Conservation (phyloP, 352 stramenopile species). For the Phytophthora multivora region DNA sequence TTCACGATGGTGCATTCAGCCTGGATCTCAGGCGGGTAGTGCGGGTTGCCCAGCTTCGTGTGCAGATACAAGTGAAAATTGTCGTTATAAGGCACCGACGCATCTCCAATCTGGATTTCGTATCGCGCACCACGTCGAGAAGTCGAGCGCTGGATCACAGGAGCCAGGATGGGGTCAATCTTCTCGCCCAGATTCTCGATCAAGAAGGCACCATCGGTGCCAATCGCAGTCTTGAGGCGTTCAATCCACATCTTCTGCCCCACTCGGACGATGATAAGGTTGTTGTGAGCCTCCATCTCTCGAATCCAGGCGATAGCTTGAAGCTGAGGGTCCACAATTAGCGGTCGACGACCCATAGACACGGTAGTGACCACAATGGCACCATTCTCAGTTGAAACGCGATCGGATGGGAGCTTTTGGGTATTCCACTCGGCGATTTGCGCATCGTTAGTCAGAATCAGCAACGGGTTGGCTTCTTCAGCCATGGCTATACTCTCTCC, state of each 20-base stretch:
- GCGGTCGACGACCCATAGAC: conserved; percentile 87
- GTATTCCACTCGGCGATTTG: conserved; percentile 95
- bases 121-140: conserved; percentile 93
- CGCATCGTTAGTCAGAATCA: conserved; percentile 92
- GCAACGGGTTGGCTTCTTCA: conserved; percentile 86
- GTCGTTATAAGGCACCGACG: conserved; percentile 93
- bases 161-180: conserved; percentile 93
- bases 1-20: conserved; percentile 95
- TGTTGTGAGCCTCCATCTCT: conserved; percentile 91
- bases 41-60: conserved; percentile 95
- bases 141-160: conserved; percentile 94
- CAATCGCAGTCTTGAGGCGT: conserved; percentile 93
- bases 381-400: conserved; percentile 94
- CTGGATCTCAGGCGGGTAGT: conserved; percentile 96
- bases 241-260: conserved; percentile 95
- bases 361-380: conserved; percentile 93
- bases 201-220: conserved; percentile 91
- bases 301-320: conserved; percentile 95
- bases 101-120: conserved; percentile 95
- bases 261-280: conserved; percentile 94
- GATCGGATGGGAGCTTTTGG: conserved; percentile 91
- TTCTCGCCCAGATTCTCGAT: conserved; percentile 96
- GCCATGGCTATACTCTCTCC: conserved; percentile 92
- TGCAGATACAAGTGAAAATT: conserved; percentile 95
- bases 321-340: conserved; percentile 95